phyloP scores from a whole-genome alignment of 129 eudicot genomes.

The Tanacetum coccineum region DNA sequence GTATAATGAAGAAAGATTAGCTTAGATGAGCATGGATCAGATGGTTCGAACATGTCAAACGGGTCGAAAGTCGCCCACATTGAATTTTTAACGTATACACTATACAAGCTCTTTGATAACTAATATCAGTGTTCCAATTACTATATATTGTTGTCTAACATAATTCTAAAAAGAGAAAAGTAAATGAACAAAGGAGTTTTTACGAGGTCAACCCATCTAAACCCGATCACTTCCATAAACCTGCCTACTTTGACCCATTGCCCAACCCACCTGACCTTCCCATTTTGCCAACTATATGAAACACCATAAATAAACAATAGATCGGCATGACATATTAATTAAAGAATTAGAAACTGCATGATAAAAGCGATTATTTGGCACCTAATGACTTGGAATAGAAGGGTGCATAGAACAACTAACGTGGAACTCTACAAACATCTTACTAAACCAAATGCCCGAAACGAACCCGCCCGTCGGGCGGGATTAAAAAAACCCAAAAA shows the following conservation, averaged over 20 bases:
- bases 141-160: background rate
- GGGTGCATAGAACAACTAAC: constrained; percentile 27
- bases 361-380: constrained; percentile 25
- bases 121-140: background rate
- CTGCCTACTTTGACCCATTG: background rate
- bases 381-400: constrained; percentile 46
- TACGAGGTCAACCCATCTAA: background rate
- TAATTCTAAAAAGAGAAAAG: no score
- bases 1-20: background rate
- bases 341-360: constrained; percentile 14
- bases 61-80: background rate
- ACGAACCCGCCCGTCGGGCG: no score
- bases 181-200: background rate
- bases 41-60: no score
- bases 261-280: no score
- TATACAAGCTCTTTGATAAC: background rate
- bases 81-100: background rate
- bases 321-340: constrained; percentile 1
- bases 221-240: background rate
- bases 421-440: no score
- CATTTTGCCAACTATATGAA: background rate
- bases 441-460: no score
- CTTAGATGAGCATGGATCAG: background rate
- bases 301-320: background rate
- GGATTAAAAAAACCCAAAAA: no score